phyloP scores from a whole-genome alignment of 371 early-diverging fungal species.

The Mucor plumbeus region DNA sequence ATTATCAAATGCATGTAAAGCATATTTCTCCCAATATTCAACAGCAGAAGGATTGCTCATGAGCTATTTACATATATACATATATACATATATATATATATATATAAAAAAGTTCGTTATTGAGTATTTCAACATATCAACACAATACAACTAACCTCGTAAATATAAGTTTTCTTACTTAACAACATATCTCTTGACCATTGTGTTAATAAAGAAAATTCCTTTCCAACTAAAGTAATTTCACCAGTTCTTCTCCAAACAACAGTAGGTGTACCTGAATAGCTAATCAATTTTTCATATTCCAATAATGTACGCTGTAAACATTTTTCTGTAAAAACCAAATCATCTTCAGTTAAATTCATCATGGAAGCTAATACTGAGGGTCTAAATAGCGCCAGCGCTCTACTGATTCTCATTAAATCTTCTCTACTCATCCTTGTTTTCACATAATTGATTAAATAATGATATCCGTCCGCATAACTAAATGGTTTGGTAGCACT shows the following conservation, averaged over 20 bases:
- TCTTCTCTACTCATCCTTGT: constrained; percentile 87
- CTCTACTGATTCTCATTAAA: constrained; percentile 87
- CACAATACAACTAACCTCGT: constrained; percentile 54
- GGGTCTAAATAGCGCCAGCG: constrained; percentile 90
- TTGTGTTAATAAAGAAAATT: constrained; percentile 85
- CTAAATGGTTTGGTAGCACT: constrained; percentile 78
- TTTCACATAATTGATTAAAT: constrained; percentile 74
- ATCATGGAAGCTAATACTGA: constrained; percentile 91
- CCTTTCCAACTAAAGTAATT: constrained; percentile 88
- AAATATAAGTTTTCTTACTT: constrained; percentile 75
- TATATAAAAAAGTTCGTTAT: neutral
- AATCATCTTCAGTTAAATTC: constrained; percentile 89
- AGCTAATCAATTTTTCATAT: constrained; percentile 87
- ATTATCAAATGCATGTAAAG: constrained; percentile 87
- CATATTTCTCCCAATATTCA: constrained; percentile 93
- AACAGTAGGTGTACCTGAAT: constrained; percentile 90
- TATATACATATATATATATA: too few relatives aligned
- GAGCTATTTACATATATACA: constrained; percentile 55
- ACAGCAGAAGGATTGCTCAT: constrained; percentile 90
- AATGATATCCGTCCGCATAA: constrained; percentile 88
- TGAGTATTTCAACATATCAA: neutral
- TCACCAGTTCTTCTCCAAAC: constrained; percentile 94
- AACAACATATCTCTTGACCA: constrained; percentile 82
- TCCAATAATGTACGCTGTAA: constrained; percentile 74
- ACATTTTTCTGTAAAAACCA: constrained; percentile 93